A percentile compares a stretch with the other conserved stretches of the same genome.
Conservation (phyloP, 306 rosid species). For the Vicia sativa region DNA sequence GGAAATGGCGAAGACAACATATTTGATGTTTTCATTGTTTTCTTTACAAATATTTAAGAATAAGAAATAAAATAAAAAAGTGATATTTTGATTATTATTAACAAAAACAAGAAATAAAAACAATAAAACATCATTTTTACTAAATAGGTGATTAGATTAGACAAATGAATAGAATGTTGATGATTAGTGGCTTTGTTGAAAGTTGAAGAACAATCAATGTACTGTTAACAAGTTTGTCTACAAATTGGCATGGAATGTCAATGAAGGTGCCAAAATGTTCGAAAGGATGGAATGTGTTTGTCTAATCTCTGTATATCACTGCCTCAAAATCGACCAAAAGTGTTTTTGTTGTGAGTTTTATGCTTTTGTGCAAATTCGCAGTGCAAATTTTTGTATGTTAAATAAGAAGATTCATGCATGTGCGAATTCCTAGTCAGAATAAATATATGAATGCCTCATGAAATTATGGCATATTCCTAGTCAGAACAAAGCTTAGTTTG, state of each 20-base stretch:
- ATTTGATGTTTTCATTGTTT: slow-evolving; percentile 11
- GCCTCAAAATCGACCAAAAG: slow-evolving; percentile 2
- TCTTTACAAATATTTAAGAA: background rate
- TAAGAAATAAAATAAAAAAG: slow-evolving; percentile 3
- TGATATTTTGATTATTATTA: slow-evolving; percentile 10
- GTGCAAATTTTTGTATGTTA: background rate
- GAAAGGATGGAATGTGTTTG: slow-evolving; percentile 31
- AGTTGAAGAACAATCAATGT: slow-evolving; percentile 27
- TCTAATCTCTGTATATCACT: slow-evolving; percentile 23
- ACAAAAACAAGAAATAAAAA: slow-evolving; percentile 7
- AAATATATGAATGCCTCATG: too few relatives aligned
- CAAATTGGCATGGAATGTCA: slow-evolving; percentile 35
- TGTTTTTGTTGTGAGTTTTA: background rate
- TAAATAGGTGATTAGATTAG: slow-evolving; percentile 22
- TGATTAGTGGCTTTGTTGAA: slow-evolving; percentile 31
- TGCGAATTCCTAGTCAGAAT: background rate
- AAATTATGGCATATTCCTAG: too few relatives aligned
- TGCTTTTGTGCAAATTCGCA: background rate
- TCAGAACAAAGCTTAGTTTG: too few relatives aligned
- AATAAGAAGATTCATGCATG: background rate
- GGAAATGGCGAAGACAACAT: slow-evolving; percentile 16
- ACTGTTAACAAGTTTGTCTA: slow-evolving; percentile 15
- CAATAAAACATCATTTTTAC: background rate
- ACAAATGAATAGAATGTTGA: slow-evolving; percentile 14
- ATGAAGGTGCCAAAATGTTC: slow-evolving; percentile 40